Evolutionary conservation across 306 rosid genomes (phyloP).

Genomic region (Trifolium fragiferum): DNA sequence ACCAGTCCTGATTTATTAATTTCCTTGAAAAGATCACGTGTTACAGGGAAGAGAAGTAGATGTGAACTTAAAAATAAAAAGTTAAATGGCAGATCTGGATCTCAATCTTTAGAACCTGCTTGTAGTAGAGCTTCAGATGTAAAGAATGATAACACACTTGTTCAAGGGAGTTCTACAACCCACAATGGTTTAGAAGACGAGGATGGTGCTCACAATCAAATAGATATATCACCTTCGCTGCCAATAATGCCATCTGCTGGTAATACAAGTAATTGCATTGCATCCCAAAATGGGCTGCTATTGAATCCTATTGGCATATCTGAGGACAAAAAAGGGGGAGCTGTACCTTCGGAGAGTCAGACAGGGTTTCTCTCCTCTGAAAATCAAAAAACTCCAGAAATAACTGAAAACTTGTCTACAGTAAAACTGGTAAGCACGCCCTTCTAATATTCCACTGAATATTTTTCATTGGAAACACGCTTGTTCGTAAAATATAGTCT

Average conservation of each 20-base stretch:
- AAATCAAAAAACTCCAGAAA: conserved; percentile 43
- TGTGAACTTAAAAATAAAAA: conserved; percentile 42
- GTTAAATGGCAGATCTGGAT: conserved; percentile 42
- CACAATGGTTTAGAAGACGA: conserved; percentile 42
- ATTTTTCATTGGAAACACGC: conserved; percentile 24
- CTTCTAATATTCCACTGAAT: conserved; percentile 13
- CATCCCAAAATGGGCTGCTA: conserved; percentile 45
- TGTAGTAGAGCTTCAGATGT: conserved; percentile 45
- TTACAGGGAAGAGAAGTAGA: conserved; percentile 71
- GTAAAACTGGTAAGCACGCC: conserved; percentile 58
- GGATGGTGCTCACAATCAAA: conserved; percentile 30
- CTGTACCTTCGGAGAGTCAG: conserved; percentile 37
- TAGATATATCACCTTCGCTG: conserved; percentile 34
- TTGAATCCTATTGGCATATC: conserved; percentile 43
- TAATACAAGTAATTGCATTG: conserved; percentile 42
- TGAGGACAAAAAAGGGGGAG: conserved; percentile 43
- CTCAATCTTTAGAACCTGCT: conserved; percentile 48
- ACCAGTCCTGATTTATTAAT: conserved; percentile 49
- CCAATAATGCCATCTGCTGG: conserved; percentile 38
- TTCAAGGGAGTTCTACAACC: conserved; percentile 35
- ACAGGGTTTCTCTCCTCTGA: conserved; percentile 38
- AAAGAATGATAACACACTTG: conserved; percentile 44
- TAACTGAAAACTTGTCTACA: conserved; percentile 44
- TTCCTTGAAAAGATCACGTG: conserved; percentile 41
- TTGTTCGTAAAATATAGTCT: conserved; percentile 22